A percentile compares a stretch with the other conserved stretches of the same genome.
phyloP scores from a whole-genome alignment of 108 stramenopile species.

The Conticribra weissflogii region DNA sequence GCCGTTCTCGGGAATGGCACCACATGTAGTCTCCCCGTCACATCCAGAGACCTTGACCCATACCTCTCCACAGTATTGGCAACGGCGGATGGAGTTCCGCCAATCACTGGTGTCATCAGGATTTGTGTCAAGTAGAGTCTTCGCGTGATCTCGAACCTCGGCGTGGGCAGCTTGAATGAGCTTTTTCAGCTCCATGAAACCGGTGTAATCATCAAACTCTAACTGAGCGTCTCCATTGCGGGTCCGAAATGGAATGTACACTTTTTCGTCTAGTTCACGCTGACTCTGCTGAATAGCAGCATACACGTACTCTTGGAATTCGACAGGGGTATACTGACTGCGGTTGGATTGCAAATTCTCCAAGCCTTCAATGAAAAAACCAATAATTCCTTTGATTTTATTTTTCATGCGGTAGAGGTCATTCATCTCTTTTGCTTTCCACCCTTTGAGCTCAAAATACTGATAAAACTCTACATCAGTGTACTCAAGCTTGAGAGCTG shows the following conservation, averaged over 20 bases:
- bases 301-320: constrained; percentile 19
- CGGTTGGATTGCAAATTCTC: constrained; percentile 10
- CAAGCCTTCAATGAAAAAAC: constrained; percentile 15
- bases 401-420: constrained; percentile 24
- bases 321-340: neutral
- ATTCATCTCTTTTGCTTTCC: constrained; percentile 28
- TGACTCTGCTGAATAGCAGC: constrained; percentile 23
- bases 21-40: constrained; percentile 33
- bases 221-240: constrained; percentile 15
- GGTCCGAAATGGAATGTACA: constrained; percentile 4
- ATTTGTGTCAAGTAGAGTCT: constrained; percentile 16
- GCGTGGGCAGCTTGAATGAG: constrained; percentile 7
- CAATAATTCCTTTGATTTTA: constrained; percentile 14
- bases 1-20: constrained; percentile 18
- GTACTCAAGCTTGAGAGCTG: constrained; percentile 17
- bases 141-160: constrained; percentile 28
- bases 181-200: constrained; percentile 21
- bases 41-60: constrained; percentile 35
- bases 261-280: constrained; percentile 16
- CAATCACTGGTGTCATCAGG: constrained; percentile 30
- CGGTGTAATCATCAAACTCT: constrained; percentile 28
- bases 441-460: constrained; percentile 32
- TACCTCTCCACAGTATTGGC: constrained; percentile 37
- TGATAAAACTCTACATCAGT: constrained; percentile 25
- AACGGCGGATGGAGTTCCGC: constrained; percentile 23